phyloP scores from a whole-genome alignment of 2,329 filamentous ascomycete genomes.

The Botrytis paeoniae region DNA sequence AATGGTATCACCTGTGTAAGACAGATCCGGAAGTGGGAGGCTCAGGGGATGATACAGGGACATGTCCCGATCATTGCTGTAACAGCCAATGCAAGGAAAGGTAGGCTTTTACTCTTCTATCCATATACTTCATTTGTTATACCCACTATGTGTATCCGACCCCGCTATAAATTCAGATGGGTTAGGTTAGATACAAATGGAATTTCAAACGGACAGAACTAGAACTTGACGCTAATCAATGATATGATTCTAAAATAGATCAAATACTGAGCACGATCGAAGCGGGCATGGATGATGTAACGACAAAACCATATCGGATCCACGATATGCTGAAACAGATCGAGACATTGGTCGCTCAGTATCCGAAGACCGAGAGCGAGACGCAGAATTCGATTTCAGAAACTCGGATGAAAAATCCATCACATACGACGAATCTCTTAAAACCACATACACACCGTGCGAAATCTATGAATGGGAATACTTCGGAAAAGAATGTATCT shows the following conservation, averaged over 20 bases:
- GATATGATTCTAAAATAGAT: conserved; percentile 49
- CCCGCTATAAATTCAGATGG: background rate
- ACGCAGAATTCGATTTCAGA: background rate
- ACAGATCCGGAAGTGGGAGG: conserved; percentile 65
- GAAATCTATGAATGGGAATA: background rate
- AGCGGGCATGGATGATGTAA: conserved; percentile 34
- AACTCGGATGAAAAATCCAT: background rate
- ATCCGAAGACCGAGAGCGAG: background rate
- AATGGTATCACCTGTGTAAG: conserved; percentile 71
- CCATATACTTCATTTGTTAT: background rate
- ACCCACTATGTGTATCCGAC: background rate
- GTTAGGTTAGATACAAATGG: background rate
- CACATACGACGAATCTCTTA: background rate
- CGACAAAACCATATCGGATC: conserved; percentile 31
- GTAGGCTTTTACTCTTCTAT: background rate
- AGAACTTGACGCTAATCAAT: background rate
- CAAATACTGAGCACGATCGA: conserved; percentile 45
- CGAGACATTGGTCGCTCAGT: conserved; percentile 23
- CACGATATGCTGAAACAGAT: conserved; percentile 31
- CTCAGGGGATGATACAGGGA: conserved; percentile 51
- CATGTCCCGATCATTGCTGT: conserved; percentile 73
- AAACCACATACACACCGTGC: background rate
- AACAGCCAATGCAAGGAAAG: conserved; percentile 66
- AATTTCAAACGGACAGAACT: background rate
- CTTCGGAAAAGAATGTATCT: background rate